Evolutionary conservation across 1,284 basidiomycete genomes (phyloP), one percentile per base, ranked within the genome.

Genomic region (Cryptococcus maquisensis): DNA sequence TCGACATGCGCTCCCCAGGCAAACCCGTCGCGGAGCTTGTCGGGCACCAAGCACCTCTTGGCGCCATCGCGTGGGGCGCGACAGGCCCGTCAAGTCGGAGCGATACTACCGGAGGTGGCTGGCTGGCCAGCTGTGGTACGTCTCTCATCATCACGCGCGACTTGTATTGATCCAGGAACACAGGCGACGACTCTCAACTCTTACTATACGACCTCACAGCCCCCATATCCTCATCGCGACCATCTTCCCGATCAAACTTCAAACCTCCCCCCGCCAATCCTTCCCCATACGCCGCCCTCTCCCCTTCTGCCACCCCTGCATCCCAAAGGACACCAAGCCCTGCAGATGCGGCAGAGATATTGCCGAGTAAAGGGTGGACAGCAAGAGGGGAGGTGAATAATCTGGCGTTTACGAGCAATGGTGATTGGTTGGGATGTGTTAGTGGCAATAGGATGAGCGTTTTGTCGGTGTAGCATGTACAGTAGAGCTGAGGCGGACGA

Each of bases 1-100:
- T 97, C 56, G 93, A 97, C 69, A 95, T 96, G 87, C 83, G 93
- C 45, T 88, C 85, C 73, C 93, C 93, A 0, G 94, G 94, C 0
- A 85, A 89, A 61, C 92, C 94, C 0, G 91, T 96, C 5, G 87
- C 93, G 68, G 92, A 96, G 72, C 79, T 96, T 16, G 82, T 84
- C 59, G 90, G 83, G 10, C 93, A 96, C 71, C 81, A 66, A 42
- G 72, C 65, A 81, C 56, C 71, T 51, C 81, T 96, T 35, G 90
- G 91, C 65, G 87, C 87, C 2, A 82, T 95, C 44, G 88, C 87
- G 3, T 97, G 93, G 93, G 87, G 90, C 38, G 82, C 64, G 12
- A 67, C 86, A 8, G 71, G 70, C 49, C 54, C 55, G 23, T 52
- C 60, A 3, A 47, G 42, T 4, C 24, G 52, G 16, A 49, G 54